These are phyloP conservation scores for Botryobasidium botryosum DNA, from an alignment of 768 basidiomycete genomes.

Conservation along the genomic window DNA sequence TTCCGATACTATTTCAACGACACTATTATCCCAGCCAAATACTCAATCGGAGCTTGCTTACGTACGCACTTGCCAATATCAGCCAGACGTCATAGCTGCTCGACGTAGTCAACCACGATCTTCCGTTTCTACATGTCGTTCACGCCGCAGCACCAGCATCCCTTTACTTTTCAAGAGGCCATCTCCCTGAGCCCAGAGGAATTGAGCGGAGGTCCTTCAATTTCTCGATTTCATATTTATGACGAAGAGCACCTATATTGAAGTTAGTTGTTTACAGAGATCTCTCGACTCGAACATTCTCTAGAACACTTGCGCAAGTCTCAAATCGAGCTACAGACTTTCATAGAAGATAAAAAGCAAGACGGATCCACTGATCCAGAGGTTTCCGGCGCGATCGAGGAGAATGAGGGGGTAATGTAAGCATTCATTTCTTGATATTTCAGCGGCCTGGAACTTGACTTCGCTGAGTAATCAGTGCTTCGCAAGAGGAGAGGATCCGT, in stretches of 20 bases:
- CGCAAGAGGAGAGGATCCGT: slow-evolving; percentile 58
- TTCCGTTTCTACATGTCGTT: no score
- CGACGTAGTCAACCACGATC: no score
- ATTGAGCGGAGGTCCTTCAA: slow-evolving; percentile 46
- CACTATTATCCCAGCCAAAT: no score
- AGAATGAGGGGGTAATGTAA: slow-evolving; percentile 60
- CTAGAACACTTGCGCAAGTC: slow-evolving; percentile 43
- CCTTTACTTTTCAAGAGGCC: slow-evolving; percentile 55
- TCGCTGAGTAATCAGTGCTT: slow-evolving; percentile 31
- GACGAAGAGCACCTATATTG: neutral
- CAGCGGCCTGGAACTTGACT: neutral
- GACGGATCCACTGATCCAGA: slow-evolving; percentile 35
- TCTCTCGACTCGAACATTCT: slow-evolving; percentile 57
- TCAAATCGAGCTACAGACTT: slow-evolving; percentile 28
- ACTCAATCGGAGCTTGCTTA: no score
- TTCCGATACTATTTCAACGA: no score
- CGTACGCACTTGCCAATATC: no score
- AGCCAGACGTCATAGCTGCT: no score
- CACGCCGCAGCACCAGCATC: slow-evolving; percentile 48
- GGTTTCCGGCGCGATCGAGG: slow-evolving; percentile 39
- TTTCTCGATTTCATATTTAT: neutral
- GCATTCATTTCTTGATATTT: slow-evolving; percentile 3
- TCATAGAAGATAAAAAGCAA: slow-evolving; percentile 28
- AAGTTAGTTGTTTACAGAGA: slow-evolving; percentile 33
- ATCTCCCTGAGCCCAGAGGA: slow-evolving; percentile 43